Evolutionary conservation across 2,329 filamentous ascomycete species (phyloP).

Genomic region (Paecilomyces fulvus): DNA sequence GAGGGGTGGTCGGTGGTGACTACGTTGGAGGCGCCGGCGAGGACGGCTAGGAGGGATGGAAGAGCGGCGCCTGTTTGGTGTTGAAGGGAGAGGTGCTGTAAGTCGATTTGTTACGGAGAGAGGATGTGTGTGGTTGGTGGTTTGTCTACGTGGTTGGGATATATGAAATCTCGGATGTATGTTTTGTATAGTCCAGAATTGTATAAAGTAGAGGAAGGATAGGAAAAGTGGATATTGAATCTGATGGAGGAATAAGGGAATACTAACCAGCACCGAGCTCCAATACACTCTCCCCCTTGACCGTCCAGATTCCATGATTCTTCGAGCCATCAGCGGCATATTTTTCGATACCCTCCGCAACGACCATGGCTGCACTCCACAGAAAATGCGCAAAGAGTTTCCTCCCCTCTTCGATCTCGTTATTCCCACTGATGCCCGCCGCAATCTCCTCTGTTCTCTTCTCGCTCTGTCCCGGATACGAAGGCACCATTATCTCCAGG

Average conservation of each 20-base stretch:
- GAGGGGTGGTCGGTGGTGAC: conserved; percentile 45
- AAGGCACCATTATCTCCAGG: conserved; percentile 32
- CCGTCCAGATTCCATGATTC: conserved; percentile 26
- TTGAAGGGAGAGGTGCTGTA: background rate
- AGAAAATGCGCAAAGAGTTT: conserved; percentile 51
- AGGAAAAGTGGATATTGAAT: background rate
- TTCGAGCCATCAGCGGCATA: conserved; percentile 10
- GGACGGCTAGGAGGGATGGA: conserved; percentile 30
- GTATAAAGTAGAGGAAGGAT: background rate
- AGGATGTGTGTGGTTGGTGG: background rate
- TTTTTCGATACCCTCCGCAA: conserved; percentile 33
- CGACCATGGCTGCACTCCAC: conserved; percentile 47
- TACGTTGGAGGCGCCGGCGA: conserved; percentile 30
- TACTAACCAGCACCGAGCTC: conserved; percentile 54
- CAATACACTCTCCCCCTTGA: conserved; percentile 44
- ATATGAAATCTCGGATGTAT: background rate
- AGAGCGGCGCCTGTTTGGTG: conserved; percentile 22
- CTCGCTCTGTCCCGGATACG: conserved; percentile 32
- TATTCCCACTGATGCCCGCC: conserved; percentile 5
- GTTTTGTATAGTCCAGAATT: too few relatives aligned
- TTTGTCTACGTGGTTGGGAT: background rate
- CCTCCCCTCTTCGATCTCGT: conserved; percentile 37
- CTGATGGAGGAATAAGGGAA: conserved; percentile 2
- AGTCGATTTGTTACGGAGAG: background rate
- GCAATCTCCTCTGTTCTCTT: conserved; percentile 11